Evolutionary conservation across 1,139 yeast genomes (phyloP).

Genomic region (Blastobotrys capitulatus): DNA sequence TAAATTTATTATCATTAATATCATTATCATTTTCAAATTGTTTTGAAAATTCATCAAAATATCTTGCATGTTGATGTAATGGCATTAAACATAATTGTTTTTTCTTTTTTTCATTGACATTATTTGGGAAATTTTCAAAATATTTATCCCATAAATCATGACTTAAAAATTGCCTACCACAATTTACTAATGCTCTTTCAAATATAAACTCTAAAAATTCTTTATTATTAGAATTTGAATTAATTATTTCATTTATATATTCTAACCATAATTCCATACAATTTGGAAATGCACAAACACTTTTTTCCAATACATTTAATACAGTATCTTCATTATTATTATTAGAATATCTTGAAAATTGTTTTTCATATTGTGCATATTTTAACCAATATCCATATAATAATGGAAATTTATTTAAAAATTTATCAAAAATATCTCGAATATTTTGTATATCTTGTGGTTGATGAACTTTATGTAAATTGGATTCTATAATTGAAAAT

Average conservation of each 20-base stretch:
- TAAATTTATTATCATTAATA: not conserved
- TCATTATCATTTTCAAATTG: constrained; percentile 1
- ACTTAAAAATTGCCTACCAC: constrained; percentile 70
- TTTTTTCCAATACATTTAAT: constrained; percentile 44
- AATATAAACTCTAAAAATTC: constrained; percentile 34
- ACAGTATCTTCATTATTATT: constrained; percentile 29
- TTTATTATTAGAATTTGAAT: not conserved
- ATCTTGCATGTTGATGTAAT: constrained; percentile 64
- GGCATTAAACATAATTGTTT: constrained; percentile 61
- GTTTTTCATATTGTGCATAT: constrained; percentile 63
- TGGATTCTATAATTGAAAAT: constrained; percentile 32
- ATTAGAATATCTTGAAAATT: too few species aligned
- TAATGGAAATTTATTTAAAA: constrained; percentile 63
- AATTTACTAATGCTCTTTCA: constrained; percentile 52
- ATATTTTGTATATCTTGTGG: constrained; percentile 1
- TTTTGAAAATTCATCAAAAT: constrained; percentile 27
- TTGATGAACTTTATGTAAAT: not conserved
- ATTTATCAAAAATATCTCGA: constrained; percentile 41
- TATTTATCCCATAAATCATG: constrained; percentile 75
- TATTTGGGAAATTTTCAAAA: constrained; percentile 41
- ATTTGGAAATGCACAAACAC: constrained; percentile 45
- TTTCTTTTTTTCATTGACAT: constrained; percentile 28
- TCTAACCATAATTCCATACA: constrained; percentile 74
- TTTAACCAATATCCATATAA: constrained; percentile 78
- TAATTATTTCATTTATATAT: constrained; percentile 38